phyloP scores from a whole-genome alignment of 2,329 filamentous ascomycete genomes.

The Penicillium sp. region DNA sequence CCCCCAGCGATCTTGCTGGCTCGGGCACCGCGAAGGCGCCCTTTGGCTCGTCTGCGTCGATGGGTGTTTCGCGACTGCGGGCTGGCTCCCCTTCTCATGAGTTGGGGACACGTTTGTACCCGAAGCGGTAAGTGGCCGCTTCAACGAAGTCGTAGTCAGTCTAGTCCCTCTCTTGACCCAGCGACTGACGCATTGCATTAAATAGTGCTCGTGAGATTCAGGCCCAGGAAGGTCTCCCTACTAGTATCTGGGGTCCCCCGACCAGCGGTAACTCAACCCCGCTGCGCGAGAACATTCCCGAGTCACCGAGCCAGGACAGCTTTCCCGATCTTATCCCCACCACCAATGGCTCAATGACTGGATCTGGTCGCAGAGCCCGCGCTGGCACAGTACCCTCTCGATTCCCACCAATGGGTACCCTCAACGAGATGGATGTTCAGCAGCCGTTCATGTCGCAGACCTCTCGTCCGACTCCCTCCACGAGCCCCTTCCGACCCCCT shows the following conservation, averaged over 20 bases:
- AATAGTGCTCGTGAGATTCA: constrained; percentile 90
- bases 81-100: constrained; percentile 97
- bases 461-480: constrained; percentile 80
- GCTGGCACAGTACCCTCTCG: constrained; percentile 96
- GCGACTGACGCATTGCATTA: background rate
- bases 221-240: constrained; percentile 85
- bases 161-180: background rate
- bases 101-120: constrained; percentile 76
- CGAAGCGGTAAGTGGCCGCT: constrained; percentile 75
- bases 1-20: constrained; percentile 72
- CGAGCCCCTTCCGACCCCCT: constrained; percentile 79
- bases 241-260: constrained; percentile 86
- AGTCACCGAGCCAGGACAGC: constrained; percentile 88
- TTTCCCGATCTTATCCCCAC: constrained; percentile 86
- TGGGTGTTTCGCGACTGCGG: constrained; percentile 69
- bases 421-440: constrained; percentile 59
- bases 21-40: constrained; percentile 68
- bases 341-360: constrained; percentile 64
- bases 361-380: constrained; percentile 73
- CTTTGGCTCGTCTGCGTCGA: constrained; percentile 63
- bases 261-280: constrained; percentile 96
- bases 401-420: constrained; percentile 75
- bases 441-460: constrained; percentile 69
- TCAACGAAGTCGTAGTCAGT: background rate
- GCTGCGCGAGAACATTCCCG: constrained; percentile 93